Base-by-base conservation (phyloP, 805 yeast species). In the Teunomyces funiuensis region DNA sequence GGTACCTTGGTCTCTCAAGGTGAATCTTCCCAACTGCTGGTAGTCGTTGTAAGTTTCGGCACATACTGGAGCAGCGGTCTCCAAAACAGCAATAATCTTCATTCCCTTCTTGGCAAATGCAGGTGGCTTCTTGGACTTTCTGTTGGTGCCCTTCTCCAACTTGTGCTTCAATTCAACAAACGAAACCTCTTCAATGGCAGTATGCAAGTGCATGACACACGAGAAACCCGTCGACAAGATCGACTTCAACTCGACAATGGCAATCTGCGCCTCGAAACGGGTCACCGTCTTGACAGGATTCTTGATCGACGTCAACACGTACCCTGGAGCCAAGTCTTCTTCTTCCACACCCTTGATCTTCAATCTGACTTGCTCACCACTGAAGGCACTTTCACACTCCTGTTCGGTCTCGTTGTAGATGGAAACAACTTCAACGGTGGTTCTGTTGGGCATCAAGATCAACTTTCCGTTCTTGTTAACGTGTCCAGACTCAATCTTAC, bases 81-180 rank as follows among this genome's bases (percentile, higher is more conserved):
- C 97, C 58, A 93, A 74, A 33, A 85, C 79, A 25, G 97, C 99
- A 63, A 93, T 90, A 55, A 93, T 80, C 82, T 88, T 91, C 98
- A 91, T 91, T 58, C 99, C 99, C 78, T 88, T 87, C 71, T 91
- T 93, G 50, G 98, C 99, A 66, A 89, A 93, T 39, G 97, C 96
- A 46, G 99, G 99, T 25, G 99, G 87, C 66, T 87, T 89, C 79
- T 89, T 93, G 46, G 96, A 87, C 68, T 82, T 86, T 74, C 97
- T 85, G 79, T 91, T 91, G 43, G 98, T 89, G 49, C 97, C 97
- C 74, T 87, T 91, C 67, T 93, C 96, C 57, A 93, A 75, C 71
- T 91, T 89, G 73, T 93, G 98, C 61, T 89, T 75, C 64, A 93
- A 77, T 57, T 82, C 82, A 39, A 83, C 75, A 61, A 93, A 80